These are phyloP conservation scores for Porogramme epimiltina DNA, from an alignment of 1,284 basidiomycete species.

Conservation along the genomic window DNA sequence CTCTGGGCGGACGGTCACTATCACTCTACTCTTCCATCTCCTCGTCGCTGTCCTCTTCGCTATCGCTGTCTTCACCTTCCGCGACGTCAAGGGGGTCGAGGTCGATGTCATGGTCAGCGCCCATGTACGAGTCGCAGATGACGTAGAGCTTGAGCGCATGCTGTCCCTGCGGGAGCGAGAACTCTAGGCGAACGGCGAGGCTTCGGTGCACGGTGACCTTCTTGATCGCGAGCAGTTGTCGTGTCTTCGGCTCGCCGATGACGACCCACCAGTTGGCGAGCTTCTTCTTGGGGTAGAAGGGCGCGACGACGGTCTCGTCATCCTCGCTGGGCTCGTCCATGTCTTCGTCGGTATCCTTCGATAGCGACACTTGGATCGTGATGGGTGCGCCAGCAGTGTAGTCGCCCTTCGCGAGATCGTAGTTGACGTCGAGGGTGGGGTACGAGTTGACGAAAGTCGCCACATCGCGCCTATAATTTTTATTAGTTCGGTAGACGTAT, in stretches of 20 bases:
- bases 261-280: conserved; percentile 98
- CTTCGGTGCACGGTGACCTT: conserved; percentile 86
- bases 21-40: conserved; percentile 39
- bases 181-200: conserved; percentile 85
- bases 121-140: conserved; percentile 91
- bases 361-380: conserved; percentile 76
- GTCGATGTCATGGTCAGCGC: conserved; percentile 89
- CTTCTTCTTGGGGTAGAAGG: conserved; percentile 91
- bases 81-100: conserved; percentile 81
- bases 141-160: conserved; percentile 88
- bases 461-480: conserved; percentile 71
- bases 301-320: conserved; percentile 85
- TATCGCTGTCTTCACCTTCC: conserved; percentile 84
- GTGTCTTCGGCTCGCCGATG: conserved; percentile 77
- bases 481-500: background rate
- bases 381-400: conserved; percentile 88
- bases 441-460: conserved; percentile 95
- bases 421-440: conserved; percentile 87
- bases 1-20: too few relatives aligned
- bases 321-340: conserved; percentile 56
- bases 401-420: conserved; percentile 81
- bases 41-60: conserved; percentile 63
- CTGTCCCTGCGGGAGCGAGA: conserved; percentile 82
- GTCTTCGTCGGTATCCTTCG: conserved; percentile 86
- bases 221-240: conserved; percentile 91